Base-by-base conservation (phyloP, 805 yeast species). In the Starmerella roubikii region DNA sequence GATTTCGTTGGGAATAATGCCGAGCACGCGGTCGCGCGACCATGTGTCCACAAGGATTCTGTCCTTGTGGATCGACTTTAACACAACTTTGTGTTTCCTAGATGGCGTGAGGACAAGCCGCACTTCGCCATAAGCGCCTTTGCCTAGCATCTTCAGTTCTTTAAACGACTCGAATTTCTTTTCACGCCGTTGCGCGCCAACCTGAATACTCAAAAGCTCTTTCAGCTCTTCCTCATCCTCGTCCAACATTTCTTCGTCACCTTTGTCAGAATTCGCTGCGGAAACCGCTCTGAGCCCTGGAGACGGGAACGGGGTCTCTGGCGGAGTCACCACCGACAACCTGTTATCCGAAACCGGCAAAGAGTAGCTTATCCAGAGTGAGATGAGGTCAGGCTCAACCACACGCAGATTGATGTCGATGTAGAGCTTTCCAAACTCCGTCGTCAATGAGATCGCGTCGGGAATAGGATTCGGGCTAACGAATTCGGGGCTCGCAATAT, bases 101-200 rank as follows among this genome's bases (percentile, higher is more conserved):
- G 38, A 19, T 2, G 45, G 44, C 2, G 45, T 34, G 3, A 82
- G 91, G 19, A 83, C 66, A 20, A 83, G 78, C 2, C 38, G 32
- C 16, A 91, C 98, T 54, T 83, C 82, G 11, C 98, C 98, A 54
- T 91, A 91, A 0, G 97, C 95, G 28, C 98, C 98, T 57, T 81
- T 88, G 1, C 98, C 98, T 75, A 91, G 73, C 45, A 76, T 73
- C 55, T 81, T 79, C 32, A 84, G 33, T 1, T 81, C 69, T 1
- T 62, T 59, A 51, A 83, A 91, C 55, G 85, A 94, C 0, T 68
- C 56, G 46, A 83, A 69, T 44, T 74, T 72, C 55, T 82, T 82
- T 17, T 69, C 74, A 38, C 94, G 69, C 52, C 91, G 71, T 39
- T 66, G 64, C 5, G 67, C 62, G 2, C 96, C 96, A 44, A 78